A percentile compares a stretch with the other conserved stretches of the same genome.
Conservation (phyloP, 2,329 filamentous ascomycete species). For the Lecanicillium sp. region DNA sequence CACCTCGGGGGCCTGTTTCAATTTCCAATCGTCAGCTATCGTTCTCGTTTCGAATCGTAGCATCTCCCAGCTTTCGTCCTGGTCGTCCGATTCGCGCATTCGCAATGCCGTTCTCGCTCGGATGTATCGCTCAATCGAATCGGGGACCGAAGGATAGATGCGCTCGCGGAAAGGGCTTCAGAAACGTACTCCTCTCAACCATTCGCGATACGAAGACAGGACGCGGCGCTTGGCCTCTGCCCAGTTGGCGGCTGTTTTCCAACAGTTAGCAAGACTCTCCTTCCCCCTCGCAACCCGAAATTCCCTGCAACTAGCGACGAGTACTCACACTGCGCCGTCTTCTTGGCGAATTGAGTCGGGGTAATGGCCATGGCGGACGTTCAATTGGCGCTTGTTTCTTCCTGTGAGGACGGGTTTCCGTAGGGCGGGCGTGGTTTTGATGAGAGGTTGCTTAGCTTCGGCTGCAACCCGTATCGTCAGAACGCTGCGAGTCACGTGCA, state of each 20-base stretch:
- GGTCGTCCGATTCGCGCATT: neutral
- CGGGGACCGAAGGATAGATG: neutral
- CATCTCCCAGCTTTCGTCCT: neutral
- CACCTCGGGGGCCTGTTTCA: constrained; percentile 78
- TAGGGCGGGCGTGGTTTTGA: constrained; percentile 6
- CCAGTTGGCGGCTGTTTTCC: constrained; percentile 72
- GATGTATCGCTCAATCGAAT: neutral
- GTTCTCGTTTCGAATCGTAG: constrained; percentile 1
- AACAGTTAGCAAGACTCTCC: constrained; percentile 29
- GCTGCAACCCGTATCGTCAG: constrained; percentile 8
- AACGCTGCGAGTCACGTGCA: constrained; percentile 10
- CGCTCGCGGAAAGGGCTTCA: neutral
- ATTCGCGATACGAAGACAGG: constrained; percentile 84
- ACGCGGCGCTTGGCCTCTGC: constrained; percentile 81
- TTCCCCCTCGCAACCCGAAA: neutral
- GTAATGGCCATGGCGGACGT: constrained; percentile 71
- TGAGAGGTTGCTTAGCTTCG: constrained; percentile 11
- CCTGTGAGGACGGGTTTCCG: constrained; percentile 1
- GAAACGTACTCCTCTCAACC: constrained; percentile 84
- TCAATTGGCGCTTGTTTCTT: constrained; percentile 4
- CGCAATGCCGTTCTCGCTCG: neutral
- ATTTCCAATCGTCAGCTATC: constrained; percentile 14
- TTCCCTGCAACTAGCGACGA: constrained; percentile 1
- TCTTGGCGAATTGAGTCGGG: constrained; percentile 83
- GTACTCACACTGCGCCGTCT: constrained; percentile 67